phyloP scores from a whole-genome alignment of 1,139 yeast species.

The Candida pseudoviswanathii region DNA sequence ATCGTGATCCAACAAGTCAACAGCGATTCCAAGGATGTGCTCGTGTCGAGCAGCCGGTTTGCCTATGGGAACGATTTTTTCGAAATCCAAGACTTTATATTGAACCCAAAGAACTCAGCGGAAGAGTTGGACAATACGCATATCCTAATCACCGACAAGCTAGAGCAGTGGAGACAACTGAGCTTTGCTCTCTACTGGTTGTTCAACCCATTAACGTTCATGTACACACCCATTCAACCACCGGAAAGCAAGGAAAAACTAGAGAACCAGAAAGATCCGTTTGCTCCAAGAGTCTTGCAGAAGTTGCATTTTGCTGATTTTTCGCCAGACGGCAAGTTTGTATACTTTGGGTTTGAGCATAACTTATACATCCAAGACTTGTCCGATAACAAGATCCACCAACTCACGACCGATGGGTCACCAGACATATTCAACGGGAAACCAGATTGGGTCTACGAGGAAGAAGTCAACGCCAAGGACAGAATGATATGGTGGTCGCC shows the following conservation, averaged over 20 bases:
- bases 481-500: constrained; percentile 88
- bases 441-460: constrained; percentile 68
- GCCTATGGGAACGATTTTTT: constrained; percentile 37
- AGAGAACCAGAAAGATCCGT: constrained; percentile 9
- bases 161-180: constrained; percentile 46
- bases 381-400: constrained; percentile 23
- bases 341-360: constrained; percentile 40
- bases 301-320: constrained; percentile 47
- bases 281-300: constrained; percentile 15
- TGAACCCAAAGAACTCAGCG: constrained; percentile 37
- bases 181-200: constrained; percentile 45
- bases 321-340: constrained; percentile 39
- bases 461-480: constrained; percentile 64
- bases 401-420: constrained; percentile 54
- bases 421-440: constrained; percentile 54
- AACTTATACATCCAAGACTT: constrained; percentile 45
- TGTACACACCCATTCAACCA: constrained; percentile 31
- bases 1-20: constrained; percentile 26
- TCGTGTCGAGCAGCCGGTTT: constrained; percentile 31
- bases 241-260: constrained; percentile 11
- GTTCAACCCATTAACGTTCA: constrained; percentile 22
- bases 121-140: constrained; percentile 31
- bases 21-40: constrained; percentile 18
- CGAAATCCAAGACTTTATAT: constrained; percentile 27
- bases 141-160: constrained; percentile 35